Conservation (phyloP, 1,139 yeast genomes). For the Schwanniomyces etchellsii region DNA sequence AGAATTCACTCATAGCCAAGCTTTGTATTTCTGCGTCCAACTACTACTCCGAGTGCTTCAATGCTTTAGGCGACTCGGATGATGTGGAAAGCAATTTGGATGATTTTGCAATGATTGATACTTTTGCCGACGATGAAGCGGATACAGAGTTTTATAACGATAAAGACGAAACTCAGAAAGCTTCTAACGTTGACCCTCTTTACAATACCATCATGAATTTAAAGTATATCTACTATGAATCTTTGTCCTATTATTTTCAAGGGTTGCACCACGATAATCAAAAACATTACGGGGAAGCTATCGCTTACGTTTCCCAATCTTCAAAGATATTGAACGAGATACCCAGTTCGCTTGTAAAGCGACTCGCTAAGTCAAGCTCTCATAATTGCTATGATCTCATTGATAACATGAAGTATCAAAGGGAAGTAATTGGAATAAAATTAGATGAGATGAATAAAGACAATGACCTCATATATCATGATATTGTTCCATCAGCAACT, state of each 20-base stretch:
- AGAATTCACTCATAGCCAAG: slow-evolving; percentile 67
- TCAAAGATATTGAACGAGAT: slow-evolving; percentile 27
- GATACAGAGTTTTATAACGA: slow-evolving; percentile 10
- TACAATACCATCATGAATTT: slow-evolving; percentile 45
- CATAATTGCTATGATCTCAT: slow-evolving; percentile 31
- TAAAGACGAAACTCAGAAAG: slow-evolving; percentile 20
- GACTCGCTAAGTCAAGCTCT: slow-evolving; percentile 20
- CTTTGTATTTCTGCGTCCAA: slow-evolving; percentile 59
- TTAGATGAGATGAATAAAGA: slow-evolving; percentile 59
- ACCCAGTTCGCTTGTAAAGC: slow-evolving; percentile 18
- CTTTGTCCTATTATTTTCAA: slow-evolving; percentile 46
- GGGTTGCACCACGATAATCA: slow-evolving; percentile 44
- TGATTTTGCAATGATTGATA: slow-evolving; percentile 8
- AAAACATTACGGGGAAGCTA: slow-evolving; percentile 68
- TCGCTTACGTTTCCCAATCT: slow-evolving; percentile 61
- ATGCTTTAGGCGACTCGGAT: slow-evolving; percentile 11
- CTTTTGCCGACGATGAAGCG: slow-evolving; percentile 11
- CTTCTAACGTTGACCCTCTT: slow-evolving; percentile 39
- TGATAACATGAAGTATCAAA: slow-evolving; percentile 40
- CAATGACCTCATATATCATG: slow-evolving; percentile 87
- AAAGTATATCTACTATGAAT: slow-evolving; percentile 41
- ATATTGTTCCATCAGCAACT: slow-evolving; percentile 55
- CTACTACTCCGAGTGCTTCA: slow-evolving; percentile 47
- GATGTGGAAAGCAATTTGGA: slow-evolving; percentile 4
- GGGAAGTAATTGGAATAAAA: slow-evolving; percentile 40